These are phyloP conservation scores for Argentina anserina DNA, from an alignment of 306 rosid genomes.

Conservation along the genomic window DNA sequence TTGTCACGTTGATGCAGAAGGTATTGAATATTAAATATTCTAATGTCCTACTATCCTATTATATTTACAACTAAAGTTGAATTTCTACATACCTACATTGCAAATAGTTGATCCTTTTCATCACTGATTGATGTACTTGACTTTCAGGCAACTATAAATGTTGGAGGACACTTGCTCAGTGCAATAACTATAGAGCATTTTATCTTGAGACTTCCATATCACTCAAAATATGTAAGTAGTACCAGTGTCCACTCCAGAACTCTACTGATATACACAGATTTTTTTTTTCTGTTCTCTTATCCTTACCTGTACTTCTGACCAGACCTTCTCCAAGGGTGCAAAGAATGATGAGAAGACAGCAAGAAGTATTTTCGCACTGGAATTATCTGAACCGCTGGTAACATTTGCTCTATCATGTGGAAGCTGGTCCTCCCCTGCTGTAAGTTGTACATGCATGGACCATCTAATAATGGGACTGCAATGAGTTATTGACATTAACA, in stretches of 20 bases:
- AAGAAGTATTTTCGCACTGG: constrained; percentile 70
- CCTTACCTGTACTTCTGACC: constrained; percentile 24
- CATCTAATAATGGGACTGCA: not conserved
- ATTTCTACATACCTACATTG: not conserved
- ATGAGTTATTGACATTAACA: not conserved
- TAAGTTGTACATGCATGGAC: constrained; percentile 39
- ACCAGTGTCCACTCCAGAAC: constrained; percentile 10
- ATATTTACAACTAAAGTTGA: not conserved
- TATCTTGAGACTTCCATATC: constrained; percentile 86
- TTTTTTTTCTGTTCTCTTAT: not conserved
- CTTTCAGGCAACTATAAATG: constrained; percentile 73
- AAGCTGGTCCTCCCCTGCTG: constrained; percentile 98
- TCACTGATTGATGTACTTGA: constrained; percentile 19
- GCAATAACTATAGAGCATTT: constrained; percentile 88
- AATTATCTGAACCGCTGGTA: constrained; percentile 89
- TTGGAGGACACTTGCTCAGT: constrained; percentile 70
- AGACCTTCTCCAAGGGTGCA: constrained; percentile 60
- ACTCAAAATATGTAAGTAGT: constrained; percentile 79
- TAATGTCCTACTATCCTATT: constrained; percentile 2
- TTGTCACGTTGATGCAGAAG: constrained; percentile 68
- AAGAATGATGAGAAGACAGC: constrained; percentile 64
- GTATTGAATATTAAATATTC: constrained; percentile 29
- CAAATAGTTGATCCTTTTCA: constrained; percentile 11
- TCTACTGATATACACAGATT: constrained; percentile 18
- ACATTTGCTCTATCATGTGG: constrained; percentile 96